These are phyloP conservation scores for Solanum phureja DNA, from an alignment of 257 asterid genomes.

Conservation along the genomic window DNA sequence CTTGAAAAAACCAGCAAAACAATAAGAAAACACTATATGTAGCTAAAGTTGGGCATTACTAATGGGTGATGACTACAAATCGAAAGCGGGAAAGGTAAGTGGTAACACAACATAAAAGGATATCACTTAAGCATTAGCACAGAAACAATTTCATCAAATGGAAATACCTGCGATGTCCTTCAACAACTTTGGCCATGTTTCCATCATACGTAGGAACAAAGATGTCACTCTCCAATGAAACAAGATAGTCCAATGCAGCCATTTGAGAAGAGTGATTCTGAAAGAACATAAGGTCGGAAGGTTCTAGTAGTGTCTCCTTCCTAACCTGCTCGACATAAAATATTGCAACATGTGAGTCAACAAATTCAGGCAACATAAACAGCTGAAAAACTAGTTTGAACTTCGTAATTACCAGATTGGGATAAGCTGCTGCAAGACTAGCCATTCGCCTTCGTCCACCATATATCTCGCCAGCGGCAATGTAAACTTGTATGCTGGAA, in stretches of 20 bases:
- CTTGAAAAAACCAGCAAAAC: background rate
- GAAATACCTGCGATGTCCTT: slow-evolving; percentile 93
- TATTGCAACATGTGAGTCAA: background rate
- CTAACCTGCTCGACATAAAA: slow-evolving; percentile 50
- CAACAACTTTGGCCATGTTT: slow-evolving; percentile 99
- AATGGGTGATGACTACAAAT: background rate
- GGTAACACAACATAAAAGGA: background rate
- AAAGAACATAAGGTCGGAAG: slow-evolving; percentile 73
- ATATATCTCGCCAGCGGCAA: slow-evolving; percentile 98
- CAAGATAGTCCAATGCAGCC: slow-evolving; percentile 99
- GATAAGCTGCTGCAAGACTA: slow-evolving; percentile 58
- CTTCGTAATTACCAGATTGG: slow-evolving; percentile 61
- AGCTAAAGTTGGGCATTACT: background rate
- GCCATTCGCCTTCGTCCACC: slow-evolving; percentile 80
- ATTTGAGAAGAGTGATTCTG: slow-evolving; percentile 97
- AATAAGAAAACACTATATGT: background rate
- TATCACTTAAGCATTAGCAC: background rate
- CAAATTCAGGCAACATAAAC: background rate
- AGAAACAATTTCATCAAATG: background rate
- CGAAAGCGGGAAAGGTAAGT: background rate
- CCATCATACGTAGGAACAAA: slow-evolving; percentile 97
- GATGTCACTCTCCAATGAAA: slow-evolving; percentile 87
- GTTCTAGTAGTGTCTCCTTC: slow-evolving; percentile 82
- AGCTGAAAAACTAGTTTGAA: background rate
- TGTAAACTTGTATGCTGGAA: slow-evolving; percentile 67